Evolutionary conservation across 2,329 filamentous ascomycete species (phyloP).

Genomic region (Xylariales sp.): DNA sequence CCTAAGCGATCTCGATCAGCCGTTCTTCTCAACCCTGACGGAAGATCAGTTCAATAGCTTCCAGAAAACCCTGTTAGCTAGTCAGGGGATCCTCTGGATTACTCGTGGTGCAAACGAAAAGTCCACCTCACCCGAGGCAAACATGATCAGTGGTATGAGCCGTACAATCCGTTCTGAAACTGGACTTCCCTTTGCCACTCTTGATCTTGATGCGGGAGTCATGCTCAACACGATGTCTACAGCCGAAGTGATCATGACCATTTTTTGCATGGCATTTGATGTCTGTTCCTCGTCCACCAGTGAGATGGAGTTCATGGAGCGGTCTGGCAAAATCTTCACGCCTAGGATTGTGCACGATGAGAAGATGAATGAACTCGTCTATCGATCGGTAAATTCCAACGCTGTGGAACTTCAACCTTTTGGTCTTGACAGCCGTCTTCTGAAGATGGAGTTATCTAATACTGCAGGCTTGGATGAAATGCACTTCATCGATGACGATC

Average conservation of each 20-base stretch:
- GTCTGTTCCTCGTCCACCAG: neutral
- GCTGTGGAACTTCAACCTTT: too few species aligned
- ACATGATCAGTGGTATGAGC: slow-evolving; percentile 20
- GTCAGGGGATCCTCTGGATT: slow-evolving; percentile 34
- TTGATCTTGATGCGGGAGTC: slow-evolving; percentile 17
- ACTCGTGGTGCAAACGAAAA: slow-evolving; percentile 31
- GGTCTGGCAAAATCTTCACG: slow-evolving; percentile 15
- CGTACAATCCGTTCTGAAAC: slow-evolving; percentile 20
- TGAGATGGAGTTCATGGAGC: slow-evolving; percentile 23
- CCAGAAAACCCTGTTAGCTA: slow-evolving; percentile 28
- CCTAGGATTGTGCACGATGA: slow-evolving; percentile 18
- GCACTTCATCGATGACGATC: too few species aligned
- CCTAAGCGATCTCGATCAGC: slow-evolving; percentile 2
- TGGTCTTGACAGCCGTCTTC: too few species aligned
- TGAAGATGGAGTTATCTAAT: too few species aligned
- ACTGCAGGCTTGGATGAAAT: too few species aligned
- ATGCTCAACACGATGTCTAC: slow-evolving; percentile 7
- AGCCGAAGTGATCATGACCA: neutral
- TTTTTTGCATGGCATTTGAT: neutral
- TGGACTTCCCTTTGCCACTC: slow-evolving; percentile 8
- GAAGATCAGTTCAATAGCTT: slow-evolving; percentile 12
- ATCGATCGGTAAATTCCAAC: too few species aligned
- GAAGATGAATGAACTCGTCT: slow-evolving; percentile 17
- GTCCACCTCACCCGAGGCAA: slow-evolving; percentile 12
- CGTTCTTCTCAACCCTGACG: slow-evolving; percentile 11